A percentile compares a stretch with the other conserved stretches of the same genome.
Conservation (phyloP, 2,329 filamentous ascomycete species). For the Fonsecaea pedrosoi region DNA sequence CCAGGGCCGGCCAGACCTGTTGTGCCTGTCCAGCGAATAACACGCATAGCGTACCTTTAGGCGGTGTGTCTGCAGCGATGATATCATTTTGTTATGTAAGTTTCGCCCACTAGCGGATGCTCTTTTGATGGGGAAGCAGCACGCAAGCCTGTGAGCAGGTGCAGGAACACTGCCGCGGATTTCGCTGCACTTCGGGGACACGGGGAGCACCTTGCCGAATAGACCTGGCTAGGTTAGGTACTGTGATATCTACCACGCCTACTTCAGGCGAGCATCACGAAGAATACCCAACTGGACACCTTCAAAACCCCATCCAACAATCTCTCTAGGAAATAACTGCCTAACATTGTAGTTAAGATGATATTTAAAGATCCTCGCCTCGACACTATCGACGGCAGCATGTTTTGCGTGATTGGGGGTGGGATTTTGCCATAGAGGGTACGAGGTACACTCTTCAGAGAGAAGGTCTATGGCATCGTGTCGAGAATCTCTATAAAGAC, state of each 20-base stretch:
- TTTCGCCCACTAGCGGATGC: background rate
- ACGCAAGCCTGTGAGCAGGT: background rate
- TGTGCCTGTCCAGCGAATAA: no score
- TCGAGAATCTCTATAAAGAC: background rate
- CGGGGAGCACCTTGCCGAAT: background rate
- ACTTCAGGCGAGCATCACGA: no score
- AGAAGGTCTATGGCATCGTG: background rate
- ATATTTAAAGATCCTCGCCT: constrained; percentile 18
- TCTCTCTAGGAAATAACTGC: constrained; percentile 51
- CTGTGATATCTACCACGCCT: no score
- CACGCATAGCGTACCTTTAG: background rate
- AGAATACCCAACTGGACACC: no score
- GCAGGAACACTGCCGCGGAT: background rate
- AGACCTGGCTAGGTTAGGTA: background rate
- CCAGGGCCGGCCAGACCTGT: no score
- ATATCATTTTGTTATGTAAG: background rate
- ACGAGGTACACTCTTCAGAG: background rate
- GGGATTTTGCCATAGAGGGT: constrained; percentile 67
- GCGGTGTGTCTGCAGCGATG: background rate
- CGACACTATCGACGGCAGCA: constrained; percentile 61
- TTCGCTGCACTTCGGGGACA: background rate
- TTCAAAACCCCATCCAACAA: no score
- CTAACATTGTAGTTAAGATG: constrained; percentile 46
- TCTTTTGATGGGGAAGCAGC: constrained; percentile 1
- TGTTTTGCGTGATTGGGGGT: constrained; percentile 61